Percentiles rank a stretch among this genome's conserved stretches.
Evolutionary conservation across 768 basidiomycete genomes (phyloP).

Genomic region (Tylopilus felleus): DNA sequence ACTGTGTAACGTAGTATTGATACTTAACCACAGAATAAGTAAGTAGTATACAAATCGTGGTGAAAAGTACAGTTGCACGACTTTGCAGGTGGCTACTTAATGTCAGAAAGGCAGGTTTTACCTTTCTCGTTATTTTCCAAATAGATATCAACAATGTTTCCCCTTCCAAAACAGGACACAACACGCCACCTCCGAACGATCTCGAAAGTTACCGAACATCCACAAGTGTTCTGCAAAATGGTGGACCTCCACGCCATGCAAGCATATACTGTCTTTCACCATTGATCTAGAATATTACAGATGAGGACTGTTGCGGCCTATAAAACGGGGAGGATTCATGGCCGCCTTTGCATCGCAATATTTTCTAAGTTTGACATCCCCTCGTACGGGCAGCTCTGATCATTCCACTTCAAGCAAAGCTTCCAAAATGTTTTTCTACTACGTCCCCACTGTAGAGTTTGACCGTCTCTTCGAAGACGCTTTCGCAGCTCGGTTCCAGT

Average conservation of each 20-base stretch:
- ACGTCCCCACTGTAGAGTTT: not conserved
- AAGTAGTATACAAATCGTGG: too few species aligned
- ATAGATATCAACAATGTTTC: not conserved
- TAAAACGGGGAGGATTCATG: conserved; percentile 1
- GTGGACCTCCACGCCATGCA: not conserved
- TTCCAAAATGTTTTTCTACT: too few species aligned
- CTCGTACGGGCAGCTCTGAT: too few species aligned
- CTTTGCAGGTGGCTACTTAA: not conserved
- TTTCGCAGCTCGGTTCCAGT: conserved; percentile 20
- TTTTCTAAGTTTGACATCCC: too few species aligned
- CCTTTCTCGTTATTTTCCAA: conserved; percentile 1
- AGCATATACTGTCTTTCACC: not conserved
- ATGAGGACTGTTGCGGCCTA: not conserved
- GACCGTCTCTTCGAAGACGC: conserved; percentile 16
- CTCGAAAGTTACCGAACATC: conserved; percentile 7
- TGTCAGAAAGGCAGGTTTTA: not conserved
- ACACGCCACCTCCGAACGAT: not conserved
- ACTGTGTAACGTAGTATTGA: too few species aligned
- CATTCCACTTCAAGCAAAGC: too few species aligned
- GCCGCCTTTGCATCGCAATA: not conserved
- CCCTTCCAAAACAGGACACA: conserved; percentile 8
- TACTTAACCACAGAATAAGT: too few species aligned
- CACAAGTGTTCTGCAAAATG: not conserved
- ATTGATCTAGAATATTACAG: conserved; percentile 5
- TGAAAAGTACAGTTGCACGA: too few species aligned